Base-by-base conservation (phyloP, 192 early-diverging fungal genomes). In the Martensiomyces pterosporus region DNA sequence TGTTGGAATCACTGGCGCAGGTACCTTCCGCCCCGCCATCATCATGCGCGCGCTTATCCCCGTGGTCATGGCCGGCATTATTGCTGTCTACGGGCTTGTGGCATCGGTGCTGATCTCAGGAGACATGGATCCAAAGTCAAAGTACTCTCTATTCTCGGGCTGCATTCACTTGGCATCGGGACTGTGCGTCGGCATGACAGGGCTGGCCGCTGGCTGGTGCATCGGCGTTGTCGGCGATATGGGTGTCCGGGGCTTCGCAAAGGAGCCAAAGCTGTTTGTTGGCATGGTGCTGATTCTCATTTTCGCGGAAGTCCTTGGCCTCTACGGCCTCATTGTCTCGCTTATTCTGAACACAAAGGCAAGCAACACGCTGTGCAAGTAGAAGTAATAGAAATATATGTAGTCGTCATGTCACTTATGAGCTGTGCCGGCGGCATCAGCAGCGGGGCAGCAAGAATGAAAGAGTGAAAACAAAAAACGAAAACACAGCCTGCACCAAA, bases 21-120 rank as follows among this genome's bases (percentile, higher is more conserved):
- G 94, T 67, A 86, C 93, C 9, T 89, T 99, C 71, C 80, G 86
- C 32, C 97, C 97, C 58, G 85, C 93, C 25, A 80, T 98, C 18
- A 84, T 89, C 52, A 86, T 89, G 88, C 86, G 88, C 62, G 83
- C 82, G 17, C 78, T 95, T 40, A 86, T 99, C 47, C 97, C 97
- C 9, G 93, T 98, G 21, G 90, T 99, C 65, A 99, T 99, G 97
- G 88, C 92, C 49, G 94, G 94, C 84, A 99, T 99, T 65, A 85
- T 99, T 74, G 93, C 87, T 24, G 91, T 99, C 39, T 99, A 99
- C 80, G 97, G 97, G 42, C 81, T 99, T 16, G 94, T 99, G 8
- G 90, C 97, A 24, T 80, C 91, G 37, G 96, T 99, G 45, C 74
- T 99, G 54, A 84, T 97, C 55, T 79, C 79, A 33, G 86, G 89